phyloP scores from a whole-genome alignment of 352 stramenopile genomes.

The Globisporangium paroecandrum region DNA sequence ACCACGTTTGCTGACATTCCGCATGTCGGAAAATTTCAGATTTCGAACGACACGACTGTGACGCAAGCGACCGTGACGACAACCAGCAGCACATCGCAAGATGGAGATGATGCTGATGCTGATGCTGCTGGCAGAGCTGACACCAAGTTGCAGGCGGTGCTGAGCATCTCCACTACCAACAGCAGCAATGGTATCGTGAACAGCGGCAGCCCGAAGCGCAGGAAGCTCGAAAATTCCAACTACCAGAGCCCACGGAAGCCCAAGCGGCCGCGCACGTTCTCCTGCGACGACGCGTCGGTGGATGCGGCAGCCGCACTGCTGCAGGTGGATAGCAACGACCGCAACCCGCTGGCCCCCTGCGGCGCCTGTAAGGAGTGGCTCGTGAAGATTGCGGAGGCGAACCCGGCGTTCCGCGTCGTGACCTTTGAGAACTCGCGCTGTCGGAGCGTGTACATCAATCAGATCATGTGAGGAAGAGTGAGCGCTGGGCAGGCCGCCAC shows the following conservation, averaged over 20 bases:
- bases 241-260: constrained; percentile 42
- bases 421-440: constrained; percentile 96
- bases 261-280: constrained; percentile 83
- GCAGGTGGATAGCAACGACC: constrained; percentile 46
- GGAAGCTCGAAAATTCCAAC: constrained; percentile 17
- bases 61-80: not conserved
- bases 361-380: constrained; percentile 99
- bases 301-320: constrained; percentile 29
- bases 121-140: not conserved
- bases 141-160: not conserved
- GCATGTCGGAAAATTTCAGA: constrained; percentile 14
- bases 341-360: constrained; percentile 97
- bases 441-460: constrained; percentile 89
- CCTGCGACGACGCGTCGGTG: constrained; percentile 63
- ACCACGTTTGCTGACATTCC: constrained; percentile 12
- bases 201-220: constrained; percentile 1
- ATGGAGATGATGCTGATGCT: not conserved
- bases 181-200: not conserved
- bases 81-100: not conserved
- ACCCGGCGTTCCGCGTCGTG: constrained; percentile 95
- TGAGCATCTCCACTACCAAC: constrained; percentile 7
- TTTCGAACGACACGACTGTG: constrained; percentile 4
- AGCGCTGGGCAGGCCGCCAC: not conserved
- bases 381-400: constrained; percentile 98
- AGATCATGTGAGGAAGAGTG: constrained; percentile 52